Percentiles rank a stretch among this genome's conserved stretches.
These are phyloP conservation scores for Kwoniella botswanensis DNA, from an alignment of 768 basidiomycete species.

Conservation along the genomic window DNA sequence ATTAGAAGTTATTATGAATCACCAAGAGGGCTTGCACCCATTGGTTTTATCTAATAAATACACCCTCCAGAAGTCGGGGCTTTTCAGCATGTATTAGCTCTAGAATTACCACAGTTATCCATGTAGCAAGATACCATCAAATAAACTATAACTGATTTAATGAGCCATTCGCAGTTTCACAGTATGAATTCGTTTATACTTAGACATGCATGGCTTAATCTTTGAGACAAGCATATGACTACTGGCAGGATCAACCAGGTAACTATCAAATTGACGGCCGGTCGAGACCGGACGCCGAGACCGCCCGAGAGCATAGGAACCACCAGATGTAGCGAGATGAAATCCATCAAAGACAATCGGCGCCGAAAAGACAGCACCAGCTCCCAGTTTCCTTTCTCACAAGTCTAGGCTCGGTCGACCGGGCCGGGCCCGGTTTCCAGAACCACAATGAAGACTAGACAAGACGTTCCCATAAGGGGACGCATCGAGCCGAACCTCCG, in stretches of 20 bases:
- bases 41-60: slow-evolving; percentile 77
- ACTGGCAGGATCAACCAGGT: slow-evolving; percentile 85
- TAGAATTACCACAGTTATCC: slow-evolving; percentile 81
- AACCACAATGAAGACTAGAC: slow-evolving; percentile 58
- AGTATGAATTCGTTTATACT: slow-evolving; percentile 74
- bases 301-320: background rate
- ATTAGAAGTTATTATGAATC: slow-evolving; percentile 79
- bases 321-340: slow-evolving; percentile 12
- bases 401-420: slow-evolving; percentile 59
- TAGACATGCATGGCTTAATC: slow-evolving; percentile 83
- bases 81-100: slow-evolving; percentile 76
- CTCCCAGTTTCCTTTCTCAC: slow-evolving; percentile 64
- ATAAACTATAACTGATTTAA: slow-evolving; percentile 84
- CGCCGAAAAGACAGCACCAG: slow-evolving; percentile 6
- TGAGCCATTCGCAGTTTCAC: slow-evolving; percentile 83
- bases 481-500: slow-evolving; percentile 56
- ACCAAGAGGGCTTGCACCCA: slow-evolving; percentile 61
- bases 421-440: slow-evolving; percentile 56
- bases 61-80: slow-evolving; percentile 73
- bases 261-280: slow-evolving; percentile 63
- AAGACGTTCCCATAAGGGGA: slow-evolving; percentile 30
- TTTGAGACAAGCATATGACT: slow-evolving; percentile 84
- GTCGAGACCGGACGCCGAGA: slow-evolving; percentile 22
- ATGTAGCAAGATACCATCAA: slow-evolving; percentile 77
- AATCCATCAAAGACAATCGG: slow-evolving; percentile 3